These are phyloP conservation scores for Sporothrix inflata DNA, from an alignment of 2,329 filamentous ascomycete genomes.

Conservation along the genomic window DNA sequence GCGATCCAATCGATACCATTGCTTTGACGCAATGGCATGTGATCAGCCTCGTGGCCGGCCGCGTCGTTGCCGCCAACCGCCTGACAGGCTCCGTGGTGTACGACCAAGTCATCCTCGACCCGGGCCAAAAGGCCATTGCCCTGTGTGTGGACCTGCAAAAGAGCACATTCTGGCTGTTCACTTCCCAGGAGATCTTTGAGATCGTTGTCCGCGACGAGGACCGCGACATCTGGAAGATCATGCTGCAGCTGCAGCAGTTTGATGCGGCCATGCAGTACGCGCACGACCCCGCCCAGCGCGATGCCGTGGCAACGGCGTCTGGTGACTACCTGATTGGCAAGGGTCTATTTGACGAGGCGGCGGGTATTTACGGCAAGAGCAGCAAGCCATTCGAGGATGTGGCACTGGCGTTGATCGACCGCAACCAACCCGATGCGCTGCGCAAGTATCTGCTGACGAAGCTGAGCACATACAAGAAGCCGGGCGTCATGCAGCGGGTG, in stretches of 20 bases:
- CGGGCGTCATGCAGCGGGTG: slow-evolving; percentile 84
- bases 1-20: slow-evolving; percentile 77
- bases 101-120: slow-evolving; percentile 82
- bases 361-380: slow-evolving; percentile 88
- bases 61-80: slow-evolving; percentile 83
- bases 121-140: slow-evolving; percentile 77
- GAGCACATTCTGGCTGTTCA: slow-evolving; percentile 97
- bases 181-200: slow-evolving; percentile 87
- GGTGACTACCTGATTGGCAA: slow-evolving; percentile 85
- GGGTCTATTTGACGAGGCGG: slow-evolving; percentile 82
- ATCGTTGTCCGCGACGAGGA: slow-evolving; percentile 89
- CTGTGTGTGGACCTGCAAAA: slow-evolving; percentile 89
- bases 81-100: slow-evolving; percentile 85
- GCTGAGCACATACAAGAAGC: slow-evolving; percentile 77
- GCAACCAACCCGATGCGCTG: slow-evolving; percentile 85
- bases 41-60: slow-evolving; percentile 77
- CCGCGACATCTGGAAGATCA: slow-evolving; percentile 91
- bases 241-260: slow-evolving; percentile 84
- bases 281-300: slow-evolving; percentile 77
- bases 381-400: slow-evolving; percentile 98
- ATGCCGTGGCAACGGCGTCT: slow-evolving; percentile 87
- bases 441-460: slow-evolving; percentile 88
- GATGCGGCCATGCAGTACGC: slow-evolving; percentile 87
- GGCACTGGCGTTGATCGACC: slow-evolving; percentile 86
- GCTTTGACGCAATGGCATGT: slow-evolving; percentile 94